A percentile compares a stretch with the other conserved stretches of the same genome.
Evolutionary conservation across 1,284 basidiomycete species (phyloP).

Genomic region (Afroboletus lepidellus): DNA sequence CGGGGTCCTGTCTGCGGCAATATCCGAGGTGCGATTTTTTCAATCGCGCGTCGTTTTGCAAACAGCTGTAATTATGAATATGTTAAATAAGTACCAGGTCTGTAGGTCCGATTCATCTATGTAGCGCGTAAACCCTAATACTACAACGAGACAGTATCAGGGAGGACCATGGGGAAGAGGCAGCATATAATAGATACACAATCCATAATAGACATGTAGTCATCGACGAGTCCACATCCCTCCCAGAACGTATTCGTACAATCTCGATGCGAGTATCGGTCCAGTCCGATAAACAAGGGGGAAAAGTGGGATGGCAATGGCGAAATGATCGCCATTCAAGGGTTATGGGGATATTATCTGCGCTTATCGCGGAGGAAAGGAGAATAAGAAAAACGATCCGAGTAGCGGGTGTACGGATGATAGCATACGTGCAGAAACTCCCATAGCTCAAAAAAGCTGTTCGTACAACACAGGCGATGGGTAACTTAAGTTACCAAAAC

Average conservation of each 20-base stretch:
- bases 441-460: background rate
- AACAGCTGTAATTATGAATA: too few species aligned
- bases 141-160: background rate
- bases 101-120: background rate
- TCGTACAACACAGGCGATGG: constrained; percentile 3
- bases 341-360: background rate
- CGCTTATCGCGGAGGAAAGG: background rate
- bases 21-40: too few species aligned
- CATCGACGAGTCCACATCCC: background rate
- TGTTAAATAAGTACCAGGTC: too few species aligned
- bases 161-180: background rate
- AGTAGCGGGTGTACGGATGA: background rate
- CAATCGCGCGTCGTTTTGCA: too few species aligned
- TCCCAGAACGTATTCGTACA: background rate
- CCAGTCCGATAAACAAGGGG: background rate
- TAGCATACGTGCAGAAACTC: background rate
- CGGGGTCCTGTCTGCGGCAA: too few species aligned
- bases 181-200: background rate
- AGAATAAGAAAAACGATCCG: background rate
- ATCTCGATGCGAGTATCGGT: background rate
- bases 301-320: background rate
- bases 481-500: background rate
- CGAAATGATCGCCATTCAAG: background rate
- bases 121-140: background rate
- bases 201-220: background rate